Conservation (phyloP, 2,329 filamentous ascomycete species). For the Lecanicillium sp. region DNA sequence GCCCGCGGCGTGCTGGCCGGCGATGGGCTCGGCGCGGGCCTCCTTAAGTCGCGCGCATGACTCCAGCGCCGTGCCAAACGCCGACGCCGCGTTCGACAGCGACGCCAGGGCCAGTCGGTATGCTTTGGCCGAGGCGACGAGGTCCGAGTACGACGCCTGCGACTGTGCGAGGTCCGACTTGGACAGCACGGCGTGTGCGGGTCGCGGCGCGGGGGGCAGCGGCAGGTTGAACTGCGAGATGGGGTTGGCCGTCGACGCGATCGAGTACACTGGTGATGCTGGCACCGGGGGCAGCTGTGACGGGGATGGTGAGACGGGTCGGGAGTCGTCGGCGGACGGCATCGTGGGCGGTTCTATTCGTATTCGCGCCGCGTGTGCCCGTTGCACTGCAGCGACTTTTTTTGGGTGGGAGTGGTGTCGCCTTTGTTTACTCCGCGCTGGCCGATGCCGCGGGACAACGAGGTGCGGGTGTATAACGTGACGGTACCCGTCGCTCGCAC, state of each 20-base stretch:
- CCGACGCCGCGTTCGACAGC: conserved; percentile 52
- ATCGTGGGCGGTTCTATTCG: conserved; percentile 14
- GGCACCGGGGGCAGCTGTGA: conserved; percentile 55
- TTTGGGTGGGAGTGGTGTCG: too few species aligned
- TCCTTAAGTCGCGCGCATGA: conserved; percentile 62
- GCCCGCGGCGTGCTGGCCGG: conserved; percentile 23
- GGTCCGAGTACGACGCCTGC: conserved; percentile 54
- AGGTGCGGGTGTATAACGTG: too few species aligned
- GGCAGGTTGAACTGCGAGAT: conserved; percentile 52
- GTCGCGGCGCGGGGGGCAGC: conserved; percentile 50
- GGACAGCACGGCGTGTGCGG: conserved; percentile 52
- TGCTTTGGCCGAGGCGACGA: conserved; percentile 53
- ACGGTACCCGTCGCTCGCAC: too few species aligned
- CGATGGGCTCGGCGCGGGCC: conserved; percentile 50
- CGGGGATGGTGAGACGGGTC: conserved; percentile 41
- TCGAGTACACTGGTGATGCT: conserved; percentile 54
- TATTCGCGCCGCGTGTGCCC: too few species aligned
- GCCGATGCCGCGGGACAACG: too few species aligned
- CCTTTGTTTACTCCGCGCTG: too few species aligned
- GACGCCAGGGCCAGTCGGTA: conserved; percentile 56
- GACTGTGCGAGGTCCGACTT: conserved; percentile 57
- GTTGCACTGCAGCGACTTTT: too few species aligned
- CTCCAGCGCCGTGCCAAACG: conserved; percentile 58
- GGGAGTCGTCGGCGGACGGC: conserved; percentile 23
- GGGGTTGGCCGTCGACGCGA: conserved; percentile 55